phyloP scores from a whole-genome alignment of 2,329 filamentous ascomycete species.

The Microcyclospora tardicrescens region DNA sequence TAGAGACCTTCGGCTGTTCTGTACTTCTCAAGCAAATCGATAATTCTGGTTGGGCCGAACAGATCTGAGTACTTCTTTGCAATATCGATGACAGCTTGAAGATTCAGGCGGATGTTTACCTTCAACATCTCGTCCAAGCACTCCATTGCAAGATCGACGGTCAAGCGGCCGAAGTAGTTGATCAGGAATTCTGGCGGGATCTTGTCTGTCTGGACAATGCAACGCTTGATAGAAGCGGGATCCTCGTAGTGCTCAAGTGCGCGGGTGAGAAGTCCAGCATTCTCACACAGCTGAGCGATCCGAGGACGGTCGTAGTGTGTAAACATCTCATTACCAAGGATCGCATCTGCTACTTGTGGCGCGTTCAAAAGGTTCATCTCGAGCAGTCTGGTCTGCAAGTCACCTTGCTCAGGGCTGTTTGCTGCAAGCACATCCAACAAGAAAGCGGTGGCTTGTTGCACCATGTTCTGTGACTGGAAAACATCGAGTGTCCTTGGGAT shows the following conservation, averaged over 20 bases:
- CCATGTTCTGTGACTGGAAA: slow-evolving; percentile 95
- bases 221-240: slow-evolving; percentile 76
- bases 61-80: slow-evolving; percentile 97
- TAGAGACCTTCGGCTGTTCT: slow-evolving; percentile 93
- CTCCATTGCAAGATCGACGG: slow-evolving; percentile 87
- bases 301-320: slow-evolving; percentile 87
- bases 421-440: slow-evolving; percentile 88
- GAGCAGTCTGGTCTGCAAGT: slow-evolving; percentile 82
- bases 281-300: slow-evolving; percentile 83
- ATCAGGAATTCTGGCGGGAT: slow-evolving; percentile 85
- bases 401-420: slow-evolving; percentile 84
- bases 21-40: slow-evolving; percentile 94
- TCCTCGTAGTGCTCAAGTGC: slow-evolving; percentile 94
- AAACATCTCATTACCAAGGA: slow-evolving; percentile 97
- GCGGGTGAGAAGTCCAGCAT: slow-evolving; percentile 58
- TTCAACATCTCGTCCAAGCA: slow-evolving; percentile 95
- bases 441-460: slow-evolving; percentile 97
- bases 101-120: slow-evolving; percentile 89
- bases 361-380: slow-evolving; percentile 98
- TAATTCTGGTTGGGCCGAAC: slow-evolving; percentile 72
- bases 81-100: slow-evolving; percentile 87
- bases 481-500: slow-evolving; percentile 92
- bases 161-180: slow-evolving; percentile 85
- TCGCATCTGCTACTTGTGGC: slow-evolving; percentile 93
- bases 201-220: slow-evolving; percentile 73